Evolutionary conservation across 1,139 yeast species (phyloP).

Genomic region (Yamadazyma siamensis): DNA sequence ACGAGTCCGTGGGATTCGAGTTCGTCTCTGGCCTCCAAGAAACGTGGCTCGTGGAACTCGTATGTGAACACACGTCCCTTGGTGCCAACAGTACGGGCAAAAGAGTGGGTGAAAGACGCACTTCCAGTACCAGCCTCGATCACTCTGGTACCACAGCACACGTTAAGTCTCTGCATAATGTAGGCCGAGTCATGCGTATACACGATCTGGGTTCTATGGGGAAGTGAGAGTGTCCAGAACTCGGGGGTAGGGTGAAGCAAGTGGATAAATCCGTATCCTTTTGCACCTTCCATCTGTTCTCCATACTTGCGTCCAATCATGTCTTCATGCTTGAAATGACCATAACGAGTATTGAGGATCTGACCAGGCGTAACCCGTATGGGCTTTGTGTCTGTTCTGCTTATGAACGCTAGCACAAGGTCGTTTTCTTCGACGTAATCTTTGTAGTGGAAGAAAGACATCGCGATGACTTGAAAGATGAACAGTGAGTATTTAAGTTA

Average conservation of each 20-base stretch:
- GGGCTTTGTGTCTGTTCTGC: conserved; percentile 78
- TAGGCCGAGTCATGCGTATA: conserved; percentile 94
- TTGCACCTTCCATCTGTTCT: conserved; percentile 75
- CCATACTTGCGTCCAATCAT: conserved; percentile 87
- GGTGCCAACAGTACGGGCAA: conserved; percentile 71
- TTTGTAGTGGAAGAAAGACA: conserved; percentile 51
- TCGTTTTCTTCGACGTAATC: conserved; percentile 76
- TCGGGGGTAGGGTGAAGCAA: conserved; percentile 91
- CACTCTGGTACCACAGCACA: conserved; percentile 71
- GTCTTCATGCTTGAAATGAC: conserved; percentile 74
- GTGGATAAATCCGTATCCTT: conserved; percentile 84
- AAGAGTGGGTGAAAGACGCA: conserved; percentile 91
- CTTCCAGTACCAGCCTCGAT: conserved; percentile 99
- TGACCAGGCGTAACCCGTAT: conserved; percentile 58
- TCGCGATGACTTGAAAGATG: too few relatives aligned
- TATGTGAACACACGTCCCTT: conserved; percentile 72
- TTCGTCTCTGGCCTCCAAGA: conserved; percentile 72
- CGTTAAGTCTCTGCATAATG: conserved; percentile 75
- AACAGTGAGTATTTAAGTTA: too few relatives aligned
- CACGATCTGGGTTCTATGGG: conserved; percentile 97
- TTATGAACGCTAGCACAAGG: conserved; percentile 78
- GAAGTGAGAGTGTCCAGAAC: conserved; percentile 89
- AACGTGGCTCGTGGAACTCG: conserved; percentile 89
- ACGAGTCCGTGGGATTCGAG: conserved; percentile 66
- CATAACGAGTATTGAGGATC: conserved; percentile 78